Evolutionary conservation across 2,329 filamentous ascomycete genomes (phyloP).

Genomic region (Pseudogymnoascus verrucosus): DNA sequence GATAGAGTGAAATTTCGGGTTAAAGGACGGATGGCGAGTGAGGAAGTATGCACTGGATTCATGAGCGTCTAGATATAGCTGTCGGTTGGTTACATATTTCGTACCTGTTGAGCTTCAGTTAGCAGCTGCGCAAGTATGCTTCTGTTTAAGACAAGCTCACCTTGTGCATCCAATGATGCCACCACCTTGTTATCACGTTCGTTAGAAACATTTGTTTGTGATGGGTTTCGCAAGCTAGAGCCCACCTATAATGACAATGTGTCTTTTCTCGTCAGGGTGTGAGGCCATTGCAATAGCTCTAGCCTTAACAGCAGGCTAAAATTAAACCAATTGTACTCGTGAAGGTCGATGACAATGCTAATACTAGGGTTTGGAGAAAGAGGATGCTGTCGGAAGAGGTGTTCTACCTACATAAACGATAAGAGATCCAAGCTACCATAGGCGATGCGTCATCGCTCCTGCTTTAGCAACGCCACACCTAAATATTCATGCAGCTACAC

Average conservation of each 20-base stretch:
- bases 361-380: background rate
- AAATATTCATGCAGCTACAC: too few species aligned
- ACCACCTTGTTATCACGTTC: conserved; percentile 41
- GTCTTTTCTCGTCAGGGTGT: conserved; percentile 13
- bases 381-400: background rate
- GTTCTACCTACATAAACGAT: background rate
- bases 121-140: background rate
- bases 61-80: background rate
- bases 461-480: background rate
- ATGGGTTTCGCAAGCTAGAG: background rate
- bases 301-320: background rate
- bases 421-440: background rate
- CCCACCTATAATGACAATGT: conserved; percentile 29
- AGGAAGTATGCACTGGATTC: conserved; percentile 73
- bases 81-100: background rate
- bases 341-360: background rate
- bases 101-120: background rate
- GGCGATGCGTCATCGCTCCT: background rate
- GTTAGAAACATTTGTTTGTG: background rate
- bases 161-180: conserved; percentile 75
- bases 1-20: conserved; percentile 64
- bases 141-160: background rate
- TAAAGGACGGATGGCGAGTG: conserved; percentile 72
- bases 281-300: background rate
- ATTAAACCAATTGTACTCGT: background rate